Percentiles rank a stretch among this genome's conserved stretches.
Evolutionary conservation across 1,284 basidiomycete species (phyloP).

Genomic region (Macrocystidia cucumis): DNA sequence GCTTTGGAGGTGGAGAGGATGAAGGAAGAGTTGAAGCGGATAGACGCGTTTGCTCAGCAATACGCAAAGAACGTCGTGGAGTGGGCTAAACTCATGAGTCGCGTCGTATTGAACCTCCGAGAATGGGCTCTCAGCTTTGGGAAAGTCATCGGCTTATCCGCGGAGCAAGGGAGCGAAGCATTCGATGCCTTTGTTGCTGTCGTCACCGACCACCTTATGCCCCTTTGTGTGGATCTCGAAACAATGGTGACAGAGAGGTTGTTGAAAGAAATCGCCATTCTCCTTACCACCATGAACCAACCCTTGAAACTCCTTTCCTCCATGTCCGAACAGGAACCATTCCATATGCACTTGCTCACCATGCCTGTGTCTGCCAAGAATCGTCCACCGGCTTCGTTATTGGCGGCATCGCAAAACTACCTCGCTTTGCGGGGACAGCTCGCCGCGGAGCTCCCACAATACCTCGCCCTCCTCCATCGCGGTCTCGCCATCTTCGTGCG

Average conservation of each 20-base stretch:
- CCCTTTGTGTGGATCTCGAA: slow-evolving; percentile 44
- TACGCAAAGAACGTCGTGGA: slow-evolving; percentile 51
- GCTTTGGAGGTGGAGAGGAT: slow-evolving; percentile 44
- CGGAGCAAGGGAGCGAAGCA: slow-evolving; percentile 47
- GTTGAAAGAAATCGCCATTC: slow-evolving; percentile 43
- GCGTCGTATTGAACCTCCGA: slow-evolving; percentile 37
- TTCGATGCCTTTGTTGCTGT: slow-evolving; percentile 65
- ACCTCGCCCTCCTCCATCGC: slow-evolving; percentile 47
- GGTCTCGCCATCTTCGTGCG: slow-evolving; percentile 45
- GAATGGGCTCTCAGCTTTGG: slow-evolving; percentile 61
- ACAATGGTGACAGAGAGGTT: slow-evolving; percentile 42
- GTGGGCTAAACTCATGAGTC: slow-evolving; percentile 47
- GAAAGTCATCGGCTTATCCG: slow-evolving; percentile 54
- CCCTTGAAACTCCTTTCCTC: slow-evolving; percentile 60
- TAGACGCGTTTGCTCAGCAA: slow-evolving; percentile 46
- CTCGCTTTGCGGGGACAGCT: slow-evolving; percentile 66
- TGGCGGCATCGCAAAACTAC: slow-evolving; percentile 67
- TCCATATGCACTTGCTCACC: slow-evolving; percentile 59
- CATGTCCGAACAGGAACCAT: slow-evolving; percentile 62
- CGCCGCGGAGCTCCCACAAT: slow-evolving; percentile 56
- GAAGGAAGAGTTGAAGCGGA: slow-evolving; percentile 46
- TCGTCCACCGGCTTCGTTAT: slow-evolving; percentile 51
- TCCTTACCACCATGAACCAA: slow-evolving; percentile 48
- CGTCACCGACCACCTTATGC: slow-evolving; percentile 45
- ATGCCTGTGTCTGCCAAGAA: slow-evolving; percentile 50